Evolutionary conservation across 2,329 filamentous ascomycete species (phyloP).

Genomic region (Botrytis galanthina): DNA sequence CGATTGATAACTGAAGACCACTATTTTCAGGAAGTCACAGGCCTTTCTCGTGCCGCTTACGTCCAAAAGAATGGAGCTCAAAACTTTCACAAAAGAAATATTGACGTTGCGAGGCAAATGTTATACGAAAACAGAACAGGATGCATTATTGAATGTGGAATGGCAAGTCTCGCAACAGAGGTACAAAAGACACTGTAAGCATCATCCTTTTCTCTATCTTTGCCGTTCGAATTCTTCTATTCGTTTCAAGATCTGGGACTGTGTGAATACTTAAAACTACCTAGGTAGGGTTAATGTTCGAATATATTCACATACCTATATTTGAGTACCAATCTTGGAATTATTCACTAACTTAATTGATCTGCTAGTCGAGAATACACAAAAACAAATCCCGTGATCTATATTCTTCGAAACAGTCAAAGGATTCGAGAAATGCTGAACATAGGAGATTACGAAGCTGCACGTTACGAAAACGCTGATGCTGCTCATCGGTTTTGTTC

Average conservation of each 20-base stretch:
- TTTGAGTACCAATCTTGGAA: background rate
- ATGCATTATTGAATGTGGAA: slow-evolving; percentile 66
- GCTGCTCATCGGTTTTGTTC: slow-evolving; percentile 47
- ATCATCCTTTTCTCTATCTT: background rate
- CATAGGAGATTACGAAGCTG: slow-evolving; percentile 44
- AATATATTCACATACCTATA: background rate
- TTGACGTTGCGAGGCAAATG: slow-evolving; percentile 58
- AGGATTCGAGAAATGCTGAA: slow-evolving; percentile 55
- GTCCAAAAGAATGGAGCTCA: slow-evolving; percentile 60
- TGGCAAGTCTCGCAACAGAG: slow-evolving; percentile 52
- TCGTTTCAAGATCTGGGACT: background rate
- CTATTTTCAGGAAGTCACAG: slow-evolving; percentile 63
- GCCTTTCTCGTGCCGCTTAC: slow-evolving; percentile 60
- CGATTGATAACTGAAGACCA: slow-evolving; percentile 68
- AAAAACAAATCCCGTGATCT: slow-evolving; percentile 66
- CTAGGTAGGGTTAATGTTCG: background rate
- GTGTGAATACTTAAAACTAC: background rate
- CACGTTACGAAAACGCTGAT: slow-evolving; percentile 45
- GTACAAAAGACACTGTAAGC: slow-evolving; percentile 49
- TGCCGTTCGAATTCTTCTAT: background rate
- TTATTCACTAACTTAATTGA: background rate
- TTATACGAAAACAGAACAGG: slow-evolving; percentile 57
- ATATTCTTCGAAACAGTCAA: slow-evolving; percentile 63
- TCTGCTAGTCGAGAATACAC: slow-evolving; percentile 51
- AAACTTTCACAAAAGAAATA: slow-evolving; percentile 63